Conservation (phyloP, 2,329 filamentous ascomycete genomes). For the Neofusicoccum umdonicola region DNA sequence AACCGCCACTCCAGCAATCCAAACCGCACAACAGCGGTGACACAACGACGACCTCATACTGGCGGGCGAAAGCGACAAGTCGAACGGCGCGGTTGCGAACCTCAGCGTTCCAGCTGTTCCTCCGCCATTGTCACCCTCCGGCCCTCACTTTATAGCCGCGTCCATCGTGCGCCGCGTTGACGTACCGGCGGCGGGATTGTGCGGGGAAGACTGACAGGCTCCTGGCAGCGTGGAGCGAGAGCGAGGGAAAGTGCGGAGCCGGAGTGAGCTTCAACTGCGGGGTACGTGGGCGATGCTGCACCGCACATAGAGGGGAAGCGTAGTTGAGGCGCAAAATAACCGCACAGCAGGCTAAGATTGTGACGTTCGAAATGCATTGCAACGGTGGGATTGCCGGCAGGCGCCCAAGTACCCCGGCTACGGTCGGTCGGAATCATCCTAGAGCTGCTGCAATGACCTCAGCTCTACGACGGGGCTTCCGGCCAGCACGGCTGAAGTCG, state of each 20-base stretch:
- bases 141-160: background rate
- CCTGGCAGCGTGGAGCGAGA: background rate
- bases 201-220: background rate
- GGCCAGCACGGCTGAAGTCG: too few species aligned
- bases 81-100: background rate
- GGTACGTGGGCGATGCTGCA: background rate
- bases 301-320: background rate
- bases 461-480: background rate
- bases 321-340: background rate
- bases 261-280: background rate
- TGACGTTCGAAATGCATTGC: background rate
- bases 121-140: background rate
- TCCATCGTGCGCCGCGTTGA: background rate
- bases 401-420: background rate
- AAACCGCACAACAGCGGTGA: background rate
- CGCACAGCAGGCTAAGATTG: background rate
- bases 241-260: background rate
- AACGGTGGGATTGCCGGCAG: conserved; percentile 10
- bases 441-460: background rate
- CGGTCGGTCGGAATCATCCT: background rate
- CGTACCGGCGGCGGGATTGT: background rate
- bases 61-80: background rate
- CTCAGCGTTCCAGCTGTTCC: too few species aligned
- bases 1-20: background rate
- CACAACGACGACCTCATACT: background rate